phyloP scores from a whole-genome alignment of 169 alveolate species.

The Cryptosporidium bovis region DNA sequence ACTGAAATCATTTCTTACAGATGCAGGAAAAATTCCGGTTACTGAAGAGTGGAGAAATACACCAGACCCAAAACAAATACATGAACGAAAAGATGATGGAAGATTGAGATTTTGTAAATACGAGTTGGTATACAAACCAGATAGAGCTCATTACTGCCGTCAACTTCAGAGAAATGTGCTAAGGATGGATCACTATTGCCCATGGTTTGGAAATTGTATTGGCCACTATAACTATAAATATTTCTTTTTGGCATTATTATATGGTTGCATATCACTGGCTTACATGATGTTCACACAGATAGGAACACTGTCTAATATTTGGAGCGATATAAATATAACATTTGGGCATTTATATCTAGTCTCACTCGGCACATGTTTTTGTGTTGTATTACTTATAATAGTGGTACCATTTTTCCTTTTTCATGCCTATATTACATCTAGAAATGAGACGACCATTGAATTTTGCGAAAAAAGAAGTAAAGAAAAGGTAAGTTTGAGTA shows the following conservation, averaged over 20 bases:
- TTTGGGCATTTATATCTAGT: slow-evolving; percentile 50
- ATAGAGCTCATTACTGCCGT: slow-evolving; percentile 69
- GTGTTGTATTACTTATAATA: slow-evolving; percentile 55
- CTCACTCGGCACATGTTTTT: slow-evolving; percentile 38
- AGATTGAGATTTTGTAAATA: slow-evolving; percentile 73
- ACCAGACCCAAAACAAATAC: slow-evolving; percentile 60
- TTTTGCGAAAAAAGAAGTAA: slow-evolving; percentile 80
- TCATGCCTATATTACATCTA: slow-evolving; percentile 76
- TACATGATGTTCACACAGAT: slow-evolving; percentile 4
- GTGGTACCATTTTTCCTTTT: slow-evolving; percentile 77
- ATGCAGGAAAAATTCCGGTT: slow-evolving; percentile 69
- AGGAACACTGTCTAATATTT: slow-evolving; percentile 63
- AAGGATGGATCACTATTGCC: slow-evolving; percentile 72
- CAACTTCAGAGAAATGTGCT: slow-evolving; percentile 52
- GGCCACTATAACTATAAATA: slow-evolving; percentile 72
- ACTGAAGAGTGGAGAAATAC: slow-evolving; percentile 75
- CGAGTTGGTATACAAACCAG: slow-evolving; percentile 72
- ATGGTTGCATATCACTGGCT: slow-evolving; percentile 47
- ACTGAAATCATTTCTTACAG: slow-evolving; percentile 60
- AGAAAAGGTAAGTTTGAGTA: slow-evolving; percentile 53
- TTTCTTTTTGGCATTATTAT: slow-evolving; percentile 79
- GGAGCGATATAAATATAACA: slow-evolving; percentile 65
- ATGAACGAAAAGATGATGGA: slow-evolving; percentile 70
- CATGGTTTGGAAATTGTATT: slow-evolving; percentile 74
- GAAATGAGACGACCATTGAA: slow-evolving; percentile 79